Conservation (phyloP, 2,329 filamentous ascomycete genomes). For the Epichloe glyceriae region DNA sequence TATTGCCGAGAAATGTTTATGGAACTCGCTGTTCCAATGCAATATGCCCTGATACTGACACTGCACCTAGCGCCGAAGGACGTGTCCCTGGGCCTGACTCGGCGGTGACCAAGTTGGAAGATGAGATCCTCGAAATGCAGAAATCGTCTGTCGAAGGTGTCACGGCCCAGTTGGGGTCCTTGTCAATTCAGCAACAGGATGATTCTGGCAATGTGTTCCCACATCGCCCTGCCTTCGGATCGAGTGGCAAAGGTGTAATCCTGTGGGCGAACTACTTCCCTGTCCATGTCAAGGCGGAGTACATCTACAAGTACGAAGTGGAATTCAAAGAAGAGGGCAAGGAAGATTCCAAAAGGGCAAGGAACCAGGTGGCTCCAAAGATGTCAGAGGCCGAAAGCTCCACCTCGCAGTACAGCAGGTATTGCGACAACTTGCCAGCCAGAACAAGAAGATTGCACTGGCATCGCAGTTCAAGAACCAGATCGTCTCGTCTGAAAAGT, state of each 20-base stretch:
- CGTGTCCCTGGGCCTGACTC: slow-evolving; percentile 13
- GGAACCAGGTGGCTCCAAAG: slow-evolving; percentile 9
- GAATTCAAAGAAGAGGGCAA: slow-evolving; percentile 27
- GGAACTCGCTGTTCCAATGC: background rate
- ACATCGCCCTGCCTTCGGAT: slow-evolving; percentile 36
- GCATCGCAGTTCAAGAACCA: slow-evolving; percentile 40
- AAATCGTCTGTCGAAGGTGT: slow-evolving; percentile 17
- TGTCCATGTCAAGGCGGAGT: slow-evolving; percentile 23
- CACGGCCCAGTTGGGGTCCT: slow-evolving; percentile 22
- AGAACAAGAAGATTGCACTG: slow-evolving; percentile 17
- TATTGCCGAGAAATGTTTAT: background rate
- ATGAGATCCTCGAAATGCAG: slow-evolving; percentile 23
- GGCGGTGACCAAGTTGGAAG: slow-evolving; percentile 24
- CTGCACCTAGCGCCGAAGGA: slow-evolving; percentile 12
- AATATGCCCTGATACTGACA: background rate
- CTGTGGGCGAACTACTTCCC: slow-evolving; percentile 45
- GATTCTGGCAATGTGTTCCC: slow-evolving; percentile 24
- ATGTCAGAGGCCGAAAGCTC: slow-evolving; percentile 31
- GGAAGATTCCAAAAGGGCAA: slow-evolving; percentile 19
- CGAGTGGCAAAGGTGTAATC: slow-evolving; percentile 25
- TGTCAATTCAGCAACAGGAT: slow-evolving; percentile 16
- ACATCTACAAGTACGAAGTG: slow-evolving; percentile 34
- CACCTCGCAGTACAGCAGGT: slow-evolving; percentile 27
- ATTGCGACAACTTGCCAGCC: slow-evolving; percentile 21
- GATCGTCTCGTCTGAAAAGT: slow-evolving; percentile 26